These are phyloP conservation scores for Daedaleopsis nitida DNA, from an alignment of 768 basidiomycete species.

Conservation along the genomic window DNA sequence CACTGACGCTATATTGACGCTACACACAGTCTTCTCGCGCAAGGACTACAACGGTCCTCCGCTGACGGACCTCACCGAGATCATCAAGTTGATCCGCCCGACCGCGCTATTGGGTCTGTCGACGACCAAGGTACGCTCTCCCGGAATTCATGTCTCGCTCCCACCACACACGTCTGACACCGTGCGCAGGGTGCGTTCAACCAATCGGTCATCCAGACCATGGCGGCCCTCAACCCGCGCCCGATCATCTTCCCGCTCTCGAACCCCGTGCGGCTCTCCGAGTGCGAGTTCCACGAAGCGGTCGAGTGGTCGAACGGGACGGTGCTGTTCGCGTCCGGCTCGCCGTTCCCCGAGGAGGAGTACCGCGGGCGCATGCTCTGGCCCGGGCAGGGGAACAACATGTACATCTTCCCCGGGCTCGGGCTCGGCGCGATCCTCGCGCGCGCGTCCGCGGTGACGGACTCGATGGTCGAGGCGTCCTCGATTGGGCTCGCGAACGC, in stretches of 20 bases:
- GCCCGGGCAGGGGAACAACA: constrained; percentile 94
- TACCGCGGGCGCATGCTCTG: constrained; percentile 60
- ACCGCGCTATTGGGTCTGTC: constrained; percentile 90
- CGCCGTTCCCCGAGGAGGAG: constrained; percentile 72
- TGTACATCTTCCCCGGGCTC: constrained; percentile 83
- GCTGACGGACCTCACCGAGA: constrained; percentile 72
- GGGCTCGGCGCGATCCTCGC: constrained; percentile 81
- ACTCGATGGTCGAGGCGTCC: constrained; percentile 87
- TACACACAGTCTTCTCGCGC: constrained; percentile 73
- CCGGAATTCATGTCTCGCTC: neutral
- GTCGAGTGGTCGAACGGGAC: constrained; percentile 69
- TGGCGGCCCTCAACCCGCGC: constrained; percentile 77
- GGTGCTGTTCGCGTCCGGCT: constrained; percentile 87
- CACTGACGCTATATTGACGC: neutral
- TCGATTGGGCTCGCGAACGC: constrained; percentile 79
- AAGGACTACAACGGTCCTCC: constrained; percentile 77
- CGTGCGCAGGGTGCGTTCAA: constrained; percentile 67
- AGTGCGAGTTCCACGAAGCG: constrained; percentile 79
- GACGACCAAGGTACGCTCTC: constrained; percentile 61
- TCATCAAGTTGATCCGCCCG: constrained; percentile 80
- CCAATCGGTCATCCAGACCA: constrained; percentile 65
- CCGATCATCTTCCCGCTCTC: constrained; percentile 94
- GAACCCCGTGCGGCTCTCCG: constrained; percentile 82
- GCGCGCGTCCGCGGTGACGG: constrained; percentile 69
- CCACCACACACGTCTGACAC: neutral